Conservation (phyloP, 768 basidiomycete genomes). For the Mycena leptocephala region DNA sequence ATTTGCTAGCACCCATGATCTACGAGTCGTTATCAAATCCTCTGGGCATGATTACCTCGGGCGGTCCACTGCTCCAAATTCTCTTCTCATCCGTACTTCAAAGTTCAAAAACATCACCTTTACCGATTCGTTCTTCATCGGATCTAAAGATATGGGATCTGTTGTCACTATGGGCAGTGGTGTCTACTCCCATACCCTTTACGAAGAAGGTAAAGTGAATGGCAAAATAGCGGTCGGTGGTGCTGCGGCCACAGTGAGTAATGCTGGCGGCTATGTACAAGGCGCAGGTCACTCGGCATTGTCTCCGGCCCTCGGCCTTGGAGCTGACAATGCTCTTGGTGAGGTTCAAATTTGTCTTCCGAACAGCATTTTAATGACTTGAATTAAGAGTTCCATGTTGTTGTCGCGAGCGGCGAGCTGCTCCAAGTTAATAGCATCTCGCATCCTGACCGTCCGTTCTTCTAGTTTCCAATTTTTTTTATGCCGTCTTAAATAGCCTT, state of each 20-base stretch:
- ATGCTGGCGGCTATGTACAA: constrained; percentile 49
- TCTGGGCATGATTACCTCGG: constrained; percentile 62
- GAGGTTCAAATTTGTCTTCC: not conserved
- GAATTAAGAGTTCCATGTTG: constrained; percentile 45
- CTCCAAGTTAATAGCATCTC: constrained; percentile 43
- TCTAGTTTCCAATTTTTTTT: not conserved
- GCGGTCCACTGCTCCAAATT: constrained; percentile 58
- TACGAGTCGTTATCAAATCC: constrained; percentile 46
- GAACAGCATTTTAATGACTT: not conserved
- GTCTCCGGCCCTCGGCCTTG: constrained; percentile 44
- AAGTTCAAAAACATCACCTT: constrained; percentile 54
- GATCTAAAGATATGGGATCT: not conserved
- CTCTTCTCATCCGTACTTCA: constrained; percentile 60
- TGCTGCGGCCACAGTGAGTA: constrained; percentile 40
- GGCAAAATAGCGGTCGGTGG: constrained; percentile 31
- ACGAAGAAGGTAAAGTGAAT: not conserved
- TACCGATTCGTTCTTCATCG: not conserved
- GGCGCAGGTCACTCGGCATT: constrained; percentile 48
- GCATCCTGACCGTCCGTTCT: constrained; percentile 42
- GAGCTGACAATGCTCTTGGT: constrained; percentile 46
- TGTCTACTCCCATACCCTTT: not conserved
- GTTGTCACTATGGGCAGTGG: not conserved
- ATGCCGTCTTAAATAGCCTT: not conserved
- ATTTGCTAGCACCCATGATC: constrained; percentile 47
- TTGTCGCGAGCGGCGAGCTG: constrained; percentile 48